Conservation (phyloP, 257 asterid species). For the Scutellaria minor region DNA sequence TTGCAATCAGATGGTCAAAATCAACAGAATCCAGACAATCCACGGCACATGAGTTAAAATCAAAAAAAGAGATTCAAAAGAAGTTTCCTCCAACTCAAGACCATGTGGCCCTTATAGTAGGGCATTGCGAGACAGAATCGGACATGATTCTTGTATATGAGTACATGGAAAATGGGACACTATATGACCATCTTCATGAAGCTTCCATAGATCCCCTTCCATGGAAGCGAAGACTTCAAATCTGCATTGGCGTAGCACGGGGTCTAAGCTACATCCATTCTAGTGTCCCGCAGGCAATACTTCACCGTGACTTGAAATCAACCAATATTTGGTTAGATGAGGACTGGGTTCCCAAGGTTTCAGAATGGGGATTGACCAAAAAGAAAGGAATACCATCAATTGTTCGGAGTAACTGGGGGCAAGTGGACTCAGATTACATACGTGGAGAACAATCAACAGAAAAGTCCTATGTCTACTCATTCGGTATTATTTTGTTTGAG, state of each 20-base stretch:
- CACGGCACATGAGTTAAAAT: conserved; percentile 56
- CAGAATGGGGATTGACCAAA: conserved; percentile 55
- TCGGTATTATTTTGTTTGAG: conserved; percentile 62
- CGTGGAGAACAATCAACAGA: conserved; percentile 51
- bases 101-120: conserved; percentile 54
- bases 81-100: conserved; percentile 41
- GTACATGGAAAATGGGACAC: conserved; percentile 56
- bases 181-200: conserved; percentile 64
- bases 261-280: conserved; percentile 59
- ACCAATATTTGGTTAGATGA: conserved; percentile 64
- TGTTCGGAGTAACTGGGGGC: conserved; percentile 41
- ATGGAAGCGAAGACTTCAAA: conserved; percentile 69
- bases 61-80: conserved; percentile 50
- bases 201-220: conserved; percentile 59
- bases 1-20: conserved; percentile 61
- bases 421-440: conserved; percentile 62
- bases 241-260: conserved; percentile 60
- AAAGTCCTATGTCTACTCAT: conserved; percentile 59
- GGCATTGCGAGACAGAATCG: conserved; percentile 52
- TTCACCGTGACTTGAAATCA: conserved; percentile 59
- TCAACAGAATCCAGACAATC: conserved; percentile 46
- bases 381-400: conserved; percentile 33
- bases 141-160: conserved; percentile 61
- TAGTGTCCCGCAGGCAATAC: conserved; percentile 49
- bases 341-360: conserved; percentile 61